phyloP scores from a whole-genome alignment of 2,329 filamentous ascomycete species.

The Colletotrichum neosansevieriae region DNA sequence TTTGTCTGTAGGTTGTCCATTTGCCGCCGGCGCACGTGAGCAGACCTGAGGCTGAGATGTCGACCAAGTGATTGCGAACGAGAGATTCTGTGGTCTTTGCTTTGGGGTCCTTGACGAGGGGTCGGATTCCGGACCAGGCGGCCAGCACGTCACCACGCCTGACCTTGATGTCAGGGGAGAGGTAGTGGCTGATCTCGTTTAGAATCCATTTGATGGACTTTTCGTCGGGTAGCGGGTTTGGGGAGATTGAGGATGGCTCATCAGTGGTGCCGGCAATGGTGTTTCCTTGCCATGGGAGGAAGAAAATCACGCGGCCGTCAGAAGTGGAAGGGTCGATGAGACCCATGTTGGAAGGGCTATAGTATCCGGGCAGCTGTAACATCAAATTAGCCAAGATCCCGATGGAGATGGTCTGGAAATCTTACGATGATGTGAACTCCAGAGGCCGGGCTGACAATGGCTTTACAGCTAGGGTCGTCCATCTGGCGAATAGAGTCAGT shows the following conservation, averaged over 20 bases:
- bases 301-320: conserved; percentile 91
- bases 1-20: conserved; percentile 94
- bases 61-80: conserved; percentile 87
- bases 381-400: not conserved
- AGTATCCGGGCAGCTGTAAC: conserved; percentile 80
- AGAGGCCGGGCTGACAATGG: conserved; percentile 87
- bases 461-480: conserved; percentile 77
- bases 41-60: conserved; percentile 82
- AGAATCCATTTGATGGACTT: conserved; percentile 91
- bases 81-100: conserved; percentile 88
- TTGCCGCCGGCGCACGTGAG: conserved; percentile 90
- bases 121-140: conserved; percentile 89
- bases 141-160: conserved; percentile 89
- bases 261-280: conserved; percentile 92
- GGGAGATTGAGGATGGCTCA: conserved; percentile 77
- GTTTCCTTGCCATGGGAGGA: conserved; percentile 93
- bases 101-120: conserved; percentile 87
- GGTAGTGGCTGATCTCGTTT: conserved; percentile 83
- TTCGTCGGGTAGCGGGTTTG: conserved; percentile 82
- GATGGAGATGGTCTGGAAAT: not conserved
- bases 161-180: conserved; percentile 87
- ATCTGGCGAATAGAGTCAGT: conserved; percentile 87
- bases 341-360: conserved; percentile 87
- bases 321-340: conserved; percentile 88
- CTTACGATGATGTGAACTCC: conserved; percentile 81